A percentile compares a stretch with the other conserved stretches of the same genome.
phyloP scores from a whole-genome alignment of 805 yeast species.

The Candida suzukii region DNA sequence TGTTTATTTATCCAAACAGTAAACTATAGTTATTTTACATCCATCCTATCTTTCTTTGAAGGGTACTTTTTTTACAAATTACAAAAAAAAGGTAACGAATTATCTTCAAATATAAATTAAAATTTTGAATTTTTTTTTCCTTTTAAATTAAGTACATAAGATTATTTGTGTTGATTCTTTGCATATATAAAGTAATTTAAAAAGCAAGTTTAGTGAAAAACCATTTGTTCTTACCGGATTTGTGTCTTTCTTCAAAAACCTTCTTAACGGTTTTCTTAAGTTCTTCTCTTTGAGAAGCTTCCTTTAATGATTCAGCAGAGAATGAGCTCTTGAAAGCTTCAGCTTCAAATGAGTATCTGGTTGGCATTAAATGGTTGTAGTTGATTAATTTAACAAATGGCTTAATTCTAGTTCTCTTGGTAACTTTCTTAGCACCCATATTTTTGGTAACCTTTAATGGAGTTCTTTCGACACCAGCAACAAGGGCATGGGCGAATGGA shows the following conservation, averaged over 20 bases:
- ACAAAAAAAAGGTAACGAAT: no score
- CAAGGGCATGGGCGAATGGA: conserved; percentile 99
- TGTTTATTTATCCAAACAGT: no score
- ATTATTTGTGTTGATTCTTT: no score
- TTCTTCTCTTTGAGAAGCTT: conserved; percentile 97
- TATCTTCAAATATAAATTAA: no score
- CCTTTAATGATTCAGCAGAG: conserved; percentile 88
- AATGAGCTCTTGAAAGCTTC: conserved; percentile 90
- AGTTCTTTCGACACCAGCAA: conserved; percentile 98
- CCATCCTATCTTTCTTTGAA: no score
- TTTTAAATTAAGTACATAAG: background rate
- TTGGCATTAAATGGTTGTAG: conserved; percentile 99
- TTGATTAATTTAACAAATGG: conserved; percentile 98
- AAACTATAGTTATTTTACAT: no score
- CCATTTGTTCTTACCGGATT: conserved; percentile 99
- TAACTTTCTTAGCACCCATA: conserved; percentile 93
- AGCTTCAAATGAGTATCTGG: conserved; percentile 97
- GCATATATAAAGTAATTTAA: no score
- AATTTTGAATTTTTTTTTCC: no score
- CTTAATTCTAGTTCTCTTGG: conserved; percentile 97
- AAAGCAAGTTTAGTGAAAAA: conserved; percentile 82
- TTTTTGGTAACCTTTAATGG: conserved; percentile 95
- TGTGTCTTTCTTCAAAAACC: conserved; percentile 99
- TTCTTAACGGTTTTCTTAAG: conserved; percentile 98
- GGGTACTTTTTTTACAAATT: no score